Base-by-base conservation (phyloP, 1,284 basidiomycete species). In the Cryptococcus neoformans region DNA sequence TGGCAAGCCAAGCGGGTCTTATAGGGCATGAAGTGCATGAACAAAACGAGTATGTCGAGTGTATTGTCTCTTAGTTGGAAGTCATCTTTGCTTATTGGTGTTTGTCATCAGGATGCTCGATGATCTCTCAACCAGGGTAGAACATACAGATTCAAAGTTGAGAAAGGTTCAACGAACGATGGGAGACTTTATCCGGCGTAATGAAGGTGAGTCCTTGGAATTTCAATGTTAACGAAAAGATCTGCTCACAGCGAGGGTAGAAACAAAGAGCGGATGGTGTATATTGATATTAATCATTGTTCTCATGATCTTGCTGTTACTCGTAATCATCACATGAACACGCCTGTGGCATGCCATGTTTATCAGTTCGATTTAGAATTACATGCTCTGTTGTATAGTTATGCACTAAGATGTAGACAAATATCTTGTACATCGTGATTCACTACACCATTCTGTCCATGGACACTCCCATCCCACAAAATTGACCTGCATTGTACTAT, bases 21-120 rank as follows among this genome's bases (percentile, higher is more conserved):
- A 95, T 96, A 83, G 92, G 92, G 0, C 85, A 84, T 52, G 92
- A 96, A 73, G 89, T 95, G 47, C 80, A 74, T 4, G 90, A 93
- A 72, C 92, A 95, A 65, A 89, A 87, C 64, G 89, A 90, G 92
- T 93, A 63, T 57, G 86, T 76, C 16, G 8, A 11, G 14, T 21
- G 11, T 14, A 40, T 41, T 28, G 21, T 37, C 14, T 6, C 35
- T 39, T 10, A 38, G 4, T 14, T 16, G 2, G 14, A 16, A 53
- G 39, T 37, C 17, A 28, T 16, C n/a, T 35, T 28, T 4, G 28
- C 28, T 28, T 28, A 28, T 28, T 28, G 0, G 28, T 28, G 5
- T 11, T 11, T 6, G 36, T 16, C 5, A 11, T 64, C 28, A 93
- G 91, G 66, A 85, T 96, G 83, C 81, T 96, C 0, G 87, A 84